Evolutionary conservation across 1,139 yeast species (phyloP), one percentile per base, ranked within the genome.

Genomic region (Suhomyces atakaporum): DNA sequence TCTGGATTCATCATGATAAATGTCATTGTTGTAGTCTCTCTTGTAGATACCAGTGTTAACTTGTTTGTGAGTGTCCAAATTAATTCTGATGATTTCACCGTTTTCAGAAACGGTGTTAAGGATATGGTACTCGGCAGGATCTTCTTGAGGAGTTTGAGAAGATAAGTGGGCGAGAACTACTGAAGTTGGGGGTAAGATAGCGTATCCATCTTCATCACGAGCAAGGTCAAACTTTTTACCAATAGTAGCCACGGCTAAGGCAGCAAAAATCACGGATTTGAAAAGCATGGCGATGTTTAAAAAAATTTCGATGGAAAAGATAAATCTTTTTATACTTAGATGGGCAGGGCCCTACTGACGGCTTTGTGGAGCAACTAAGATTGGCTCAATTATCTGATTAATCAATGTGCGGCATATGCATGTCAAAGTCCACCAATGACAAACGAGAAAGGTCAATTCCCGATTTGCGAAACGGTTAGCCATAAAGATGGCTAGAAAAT

Each of bases 171-270:
- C 11, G 23, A 40, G 31, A 9, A 47, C 51, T 21, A 43, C 44
- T 10, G 43, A 40, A 14, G 46, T 42, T 14, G 51, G 51, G 12
- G 51, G 51, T 14, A 47, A 43, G 25, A 47, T 41, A 20, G 51
- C 51, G 23, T 20, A 40, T 14, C 51, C 51, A 5, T 37, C 27
- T 7, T 33, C 44, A 18, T 47, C 45, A 27, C 37, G 49, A 29
- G 39, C 43, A 15, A 47, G 33, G 11, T 39, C 27, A 31, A 47
- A 47, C n/a, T 39, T 43, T 22, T 35, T 30, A 19, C 38, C 38
- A 22, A 35, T 24, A 10, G 47, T 31, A 18, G 37, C 30, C 5
- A 44, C 40, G 5, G 46, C 42, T n/a, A 38, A 36, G n/a, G 44
- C 30, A 8, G 40, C 32, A 11, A 41, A 26, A 4, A 31, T 9